Conservation (phyloP, 2,329 filamentous ascomycete genomes). For the Beauveria rudraprayagi region DNA sequence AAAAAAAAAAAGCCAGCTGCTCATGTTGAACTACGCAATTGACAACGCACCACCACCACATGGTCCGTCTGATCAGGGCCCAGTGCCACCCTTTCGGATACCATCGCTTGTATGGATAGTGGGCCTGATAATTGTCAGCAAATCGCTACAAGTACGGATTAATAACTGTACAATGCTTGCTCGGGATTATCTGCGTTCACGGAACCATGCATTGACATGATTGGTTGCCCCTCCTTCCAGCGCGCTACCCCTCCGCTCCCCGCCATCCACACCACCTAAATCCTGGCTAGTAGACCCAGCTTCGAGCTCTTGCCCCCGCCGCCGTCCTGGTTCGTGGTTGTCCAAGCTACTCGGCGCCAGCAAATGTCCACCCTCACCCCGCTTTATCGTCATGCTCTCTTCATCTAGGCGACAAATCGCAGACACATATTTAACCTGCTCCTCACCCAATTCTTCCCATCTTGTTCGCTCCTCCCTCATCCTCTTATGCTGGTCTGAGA, state of each 20-base stretch:
- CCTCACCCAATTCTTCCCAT: background rate
- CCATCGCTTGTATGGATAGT: background rate
- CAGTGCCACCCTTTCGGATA: conserved; percentile 4
- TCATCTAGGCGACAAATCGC: background rate
- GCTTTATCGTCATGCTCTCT: conserved; percentile 6
- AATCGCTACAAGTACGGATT: background rate
- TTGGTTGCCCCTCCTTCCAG: background rate
- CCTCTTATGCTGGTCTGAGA: background rate
- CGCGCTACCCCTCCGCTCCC: background rate
- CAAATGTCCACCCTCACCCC: background rate
- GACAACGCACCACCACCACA: background rate
- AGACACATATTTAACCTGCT: conserved; percentile 8
- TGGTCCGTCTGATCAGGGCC: background rate
- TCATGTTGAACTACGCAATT: too few relatives aligned
- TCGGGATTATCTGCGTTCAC: too few relatives aligned
- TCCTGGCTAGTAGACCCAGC: background rate
- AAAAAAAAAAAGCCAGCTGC: background rate
- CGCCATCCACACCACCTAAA: background rate
- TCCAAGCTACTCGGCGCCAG: conserved; percentile 3
- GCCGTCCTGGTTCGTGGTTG: background rate
- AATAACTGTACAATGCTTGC: background rate
- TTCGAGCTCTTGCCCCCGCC: background rate
- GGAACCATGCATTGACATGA: too few relatives aligned
- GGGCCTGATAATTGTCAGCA: background rate
- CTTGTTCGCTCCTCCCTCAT: background rate